A percentile compares a stretch with the other conserved stretches of the same genome.
phyloP scores from a whole-genome alignment of 2,329 filamentous ascomycete species.

The Diplodia sapinea region DNA sequence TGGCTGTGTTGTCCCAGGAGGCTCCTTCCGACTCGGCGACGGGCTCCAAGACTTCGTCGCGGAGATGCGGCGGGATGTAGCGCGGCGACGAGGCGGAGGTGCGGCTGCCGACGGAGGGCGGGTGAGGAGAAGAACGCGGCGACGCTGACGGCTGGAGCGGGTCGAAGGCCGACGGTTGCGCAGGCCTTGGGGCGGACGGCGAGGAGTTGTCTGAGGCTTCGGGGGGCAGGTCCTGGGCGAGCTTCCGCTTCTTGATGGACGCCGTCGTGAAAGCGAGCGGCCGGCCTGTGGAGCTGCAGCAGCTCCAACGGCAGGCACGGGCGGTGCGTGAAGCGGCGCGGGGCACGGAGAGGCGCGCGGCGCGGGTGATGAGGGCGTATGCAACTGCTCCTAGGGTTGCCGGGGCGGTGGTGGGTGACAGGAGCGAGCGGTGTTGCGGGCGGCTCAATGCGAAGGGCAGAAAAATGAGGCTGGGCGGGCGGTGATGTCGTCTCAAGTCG shows the following conservation, averaged over 20 bases:
- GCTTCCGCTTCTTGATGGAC: slow-evolving; percentile 56
- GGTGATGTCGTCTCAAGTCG: slow-evolving; percentile 24
- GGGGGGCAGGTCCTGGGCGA: slow-evolving; percentile 40
- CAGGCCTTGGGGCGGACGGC: neutral
- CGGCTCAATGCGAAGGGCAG: slow-evolving; percentile 28
- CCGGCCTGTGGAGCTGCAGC: slow-evolving; percentile 47
- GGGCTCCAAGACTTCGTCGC: slow-evolving; percentile 56
- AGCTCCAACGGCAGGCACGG: slow-evolving; percentile 46
- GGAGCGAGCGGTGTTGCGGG: slow-evolving; percentile 19
- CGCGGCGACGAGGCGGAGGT: slow-evolving; percentile 50
- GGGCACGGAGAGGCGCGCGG: slow-evolving; percentile 15
- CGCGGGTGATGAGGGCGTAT: neutral
- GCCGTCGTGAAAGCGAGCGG: slow-evolving; percentile 48
- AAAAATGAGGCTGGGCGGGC: slow-evolving; percentile 28
- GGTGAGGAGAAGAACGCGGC: slow-evolving; percentile 47
- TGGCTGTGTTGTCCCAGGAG: slow-evolving; percentile 44
- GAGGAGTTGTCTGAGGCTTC: slow-evolving; percentile 31
- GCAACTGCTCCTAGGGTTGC: neutral
- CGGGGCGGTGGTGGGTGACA: neutral
- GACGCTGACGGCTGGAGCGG: slow-evolving; percentile 36
- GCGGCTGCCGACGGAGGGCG: slow-evolving; percentile 36
- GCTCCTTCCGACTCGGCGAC: slow-evolving; percentile 38
- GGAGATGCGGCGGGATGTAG: slow-evolving; percentile 63
- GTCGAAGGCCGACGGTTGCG: slow-evolving; percentile 32
- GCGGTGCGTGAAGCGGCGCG: slow-evolving; percentile 26